Evolutionary conservation across 2,329 filamentous ascomycete genomes (phyloP), one percentile per base, ranked within the genome.

Genomic region (Colletotrichum sp.): DNA sequence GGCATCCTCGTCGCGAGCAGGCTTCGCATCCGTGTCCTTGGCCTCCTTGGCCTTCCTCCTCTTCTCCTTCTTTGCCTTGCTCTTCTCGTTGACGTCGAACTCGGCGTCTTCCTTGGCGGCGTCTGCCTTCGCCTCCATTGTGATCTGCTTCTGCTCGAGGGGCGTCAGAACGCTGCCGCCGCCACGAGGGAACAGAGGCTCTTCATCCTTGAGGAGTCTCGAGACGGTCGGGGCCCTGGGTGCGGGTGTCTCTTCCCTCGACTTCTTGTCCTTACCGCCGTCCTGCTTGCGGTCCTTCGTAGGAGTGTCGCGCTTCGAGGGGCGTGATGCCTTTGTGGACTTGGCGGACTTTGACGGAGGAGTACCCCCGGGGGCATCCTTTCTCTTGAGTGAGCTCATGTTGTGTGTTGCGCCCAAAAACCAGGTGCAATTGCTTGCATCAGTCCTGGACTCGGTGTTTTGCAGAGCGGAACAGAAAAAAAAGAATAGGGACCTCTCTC

Each of bases 101-200:
- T 93, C 90, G 19, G 72, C 77, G 80, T 98, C 93, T 85, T 98
- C 97, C 82, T 96, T 97, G 52, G 98, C 88, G 55, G 96, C 97
- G 88, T 99, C 97, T 80, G 94, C 93, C 82, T 94, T 97, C 61
- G 97, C 97, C 85, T 98, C 94, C 74, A 98, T 93, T 81, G 97
- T 94, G 78, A 99, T 98, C 85, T 98, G 95, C 87, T 98, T 98
- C 83, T 98, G 94, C 84, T 99, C 97, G 68, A 99, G 88, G 25
- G 97, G 96, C 3, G 97, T 98, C 82, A 99, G 87, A 68, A 98
- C 90, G 82, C 95, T 98, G 69, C 93, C 96, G 59, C 97, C 98
- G 72, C 97, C 97, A 89, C 97, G 92, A 79, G 97, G 96, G 81
- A 99, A 99, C 60, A 96, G 90, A 39, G 93, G 93, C 82, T 98